Conservation (phyloP, 257 asterid species). For the Nicotiana tabacum region DNA sequence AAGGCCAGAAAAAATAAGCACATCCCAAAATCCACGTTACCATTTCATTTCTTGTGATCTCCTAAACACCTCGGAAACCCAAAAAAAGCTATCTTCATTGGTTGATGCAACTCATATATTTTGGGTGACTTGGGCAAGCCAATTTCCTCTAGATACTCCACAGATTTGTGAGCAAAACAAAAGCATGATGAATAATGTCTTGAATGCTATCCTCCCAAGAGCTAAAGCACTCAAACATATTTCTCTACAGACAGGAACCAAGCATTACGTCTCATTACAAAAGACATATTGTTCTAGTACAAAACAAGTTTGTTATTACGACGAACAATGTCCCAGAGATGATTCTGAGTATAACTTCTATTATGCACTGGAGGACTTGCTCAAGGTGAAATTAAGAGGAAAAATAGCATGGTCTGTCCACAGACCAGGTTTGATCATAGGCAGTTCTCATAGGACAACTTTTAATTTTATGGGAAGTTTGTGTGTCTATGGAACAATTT, state of each 20-base stretch:
- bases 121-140: conserved; percentile 88
- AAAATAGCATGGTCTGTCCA: conserved; percentile 65
- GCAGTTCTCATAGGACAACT: conserved; percentile 45
- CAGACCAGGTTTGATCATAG: conserved; percentile 72
- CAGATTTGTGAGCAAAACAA: conserved; percentile 60
- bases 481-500: conserved; percentile 69
- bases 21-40: conserved; percentile 18
- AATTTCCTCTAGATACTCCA: conserved; percentile 46
- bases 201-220: conserved; percentile 44
- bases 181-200: conserved; percentile 64
- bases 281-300: no score
- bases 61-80: conserved; percentile 42
- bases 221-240: conserved; percentile 47
- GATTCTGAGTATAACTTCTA: conserved; percentile 45
- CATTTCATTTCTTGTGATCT: conserved; percentile 65
- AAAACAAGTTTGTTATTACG: conserved; percentile 17
- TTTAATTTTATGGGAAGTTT: conserved; percentile 67
- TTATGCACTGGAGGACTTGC: conserved; percentile 71
- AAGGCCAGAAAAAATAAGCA: conserved; percentile 9
- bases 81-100: conserved; percentile 32
- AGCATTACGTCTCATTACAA: conserved; percentile 58
- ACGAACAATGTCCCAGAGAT: conserved; percentile 63
- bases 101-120: conserved; percentile 55
- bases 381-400: conserved; percentile 40
- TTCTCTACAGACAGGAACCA: conserved; percentile 76